Base-by-base conservation (phyloP, 345 rosid genomes). In the Eucalyptus viminalis region DNA sequence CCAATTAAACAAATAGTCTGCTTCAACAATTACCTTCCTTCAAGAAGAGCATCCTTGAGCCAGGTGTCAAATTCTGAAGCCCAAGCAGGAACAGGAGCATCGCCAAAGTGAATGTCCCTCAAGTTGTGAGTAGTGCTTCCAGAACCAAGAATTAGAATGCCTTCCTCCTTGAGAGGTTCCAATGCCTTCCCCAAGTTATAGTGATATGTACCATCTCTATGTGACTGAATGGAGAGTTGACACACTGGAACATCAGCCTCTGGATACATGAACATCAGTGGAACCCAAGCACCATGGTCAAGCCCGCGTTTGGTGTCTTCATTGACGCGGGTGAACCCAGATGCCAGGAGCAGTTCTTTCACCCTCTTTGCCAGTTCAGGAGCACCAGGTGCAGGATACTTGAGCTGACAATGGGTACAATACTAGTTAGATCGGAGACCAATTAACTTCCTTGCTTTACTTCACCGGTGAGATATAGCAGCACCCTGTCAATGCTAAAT, bases 241-340 rank as follows among this genome's bases (percentile, higher is more conserved):
- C 99, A 96, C 40, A 96, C 92, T 0, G 99, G 99, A 65, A 96
- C 94, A 86, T 97, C 94, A 5, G 95, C 97, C 87, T 96, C 99
- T 2, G 99, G 99, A 87, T 95, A 98, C 99, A 98, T 98, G 87
- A 97, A 92, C 97, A 96, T 95, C 27, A 98, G 89, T 11, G 98
- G 99, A 88, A 95, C 95, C 99, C 99, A 98, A 34, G 99, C 97
- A 15, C 99, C 99, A 83, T 98, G 99, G 91, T 98, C 99, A 62
- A 98, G 93, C 60, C 99, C 99, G 9, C 98, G 95, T 49, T 92
- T 89, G 51, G 80, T 92, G 86, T 97, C 99, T 92, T 93, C 97
- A 53, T 92, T 86, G 14, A 97, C 97, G 11, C 89, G 94, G 49
- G 92, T 88, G 91, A 95, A 90, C 24, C 96, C 97, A 45, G 95